phyloP scores from a whole-genome alignment of 169 alveolate genomes.

The Eimeria acervulina region DNA sequence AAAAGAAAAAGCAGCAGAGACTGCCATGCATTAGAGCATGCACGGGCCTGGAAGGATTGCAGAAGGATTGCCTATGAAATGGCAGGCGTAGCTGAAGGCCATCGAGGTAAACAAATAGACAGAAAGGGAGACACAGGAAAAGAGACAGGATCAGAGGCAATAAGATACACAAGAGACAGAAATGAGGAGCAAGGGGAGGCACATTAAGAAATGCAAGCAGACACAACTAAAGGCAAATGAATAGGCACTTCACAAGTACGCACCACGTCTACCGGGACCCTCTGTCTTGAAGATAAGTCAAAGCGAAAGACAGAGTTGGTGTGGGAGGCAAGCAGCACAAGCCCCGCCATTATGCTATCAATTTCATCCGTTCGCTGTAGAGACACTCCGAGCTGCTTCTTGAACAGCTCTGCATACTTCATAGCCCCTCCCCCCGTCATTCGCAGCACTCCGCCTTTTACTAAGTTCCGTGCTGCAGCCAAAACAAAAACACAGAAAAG shows the following conservation, averaged over 20 bases:
- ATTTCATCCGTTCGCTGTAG: slow-evolving; percentile 93
- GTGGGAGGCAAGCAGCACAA: slow-evolving; percentile 87
- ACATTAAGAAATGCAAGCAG: neutral
- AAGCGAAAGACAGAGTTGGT: slow-evolving; percentile 89
- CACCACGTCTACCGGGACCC: slow-evolving; percentile 85
- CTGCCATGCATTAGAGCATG: neutral
- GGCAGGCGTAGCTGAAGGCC: neutral
- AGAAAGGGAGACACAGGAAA: neutral
- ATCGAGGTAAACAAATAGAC: neutral
- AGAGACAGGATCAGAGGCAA: neutral
- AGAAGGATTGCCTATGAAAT: neutral
- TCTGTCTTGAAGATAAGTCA: slow-evolving; percentile 85
- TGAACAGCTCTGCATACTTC: slow-evolving; percentile 88
- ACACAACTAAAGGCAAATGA: neutral
- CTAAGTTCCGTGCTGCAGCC: slow-evolving; percentile 65
- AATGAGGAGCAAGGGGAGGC: neutral
- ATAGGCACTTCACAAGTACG: neutral
- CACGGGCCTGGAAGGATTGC: neutral
- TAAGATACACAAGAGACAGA: neutral
- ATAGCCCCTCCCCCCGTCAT: slow-evolving; percentile 96
- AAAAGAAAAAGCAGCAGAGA: neutral
- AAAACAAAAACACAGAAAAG: neutral
- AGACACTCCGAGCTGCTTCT: slow-evolving; percentile 86
- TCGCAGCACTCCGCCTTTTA: slow-evolving; percentile 80
- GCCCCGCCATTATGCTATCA: slow-evolving; percentile 91